Evolutionary conservation across 441 rosid genomes (phyloP), one percentile per base, ranked within the genome.

Genomic region (Erodium moschatum): DNA sequence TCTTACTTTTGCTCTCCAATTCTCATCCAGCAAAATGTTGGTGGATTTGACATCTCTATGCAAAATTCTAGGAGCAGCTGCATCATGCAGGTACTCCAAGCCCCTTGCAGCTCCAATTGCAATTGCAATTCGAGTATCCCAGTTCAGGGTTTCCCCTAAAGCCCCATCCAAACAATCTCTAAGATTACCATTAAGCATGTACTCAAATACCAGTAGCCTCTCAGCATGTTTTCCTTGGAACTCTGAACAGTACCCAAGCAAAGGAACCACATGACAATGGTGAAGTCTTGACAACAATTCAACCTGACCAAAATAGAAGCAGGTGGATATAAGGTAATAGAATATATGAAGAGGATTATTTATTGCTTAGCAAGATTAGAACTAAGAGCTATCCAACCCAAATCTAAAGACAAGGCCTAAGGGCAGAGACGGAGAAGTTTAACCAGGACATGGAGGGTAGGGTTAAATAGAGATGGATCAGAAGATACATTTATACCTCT

Each of bases 261-360:
- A 80, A 2, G 96, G 97, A 71, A 92, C 98, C 69, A 92, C 90
- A 12, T 90, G 97, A 78, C 85, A 89, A 69, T 92, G 98, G 78
- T 92, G 89, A 64, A 92, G 90, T 77, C 94, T 87, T 54, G 96
- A 79, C 68, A 92, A 76, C 66, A 92, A 72, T 77, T 90, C 90
- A 21, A 90, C 91, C 98, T 92, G 77, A 44, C 65, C 63, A 76
- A 72, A 74, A 75, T 29, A 69, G 67, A 54, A 76, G 35, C 52
- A 46, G 48, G 2, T 46, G 52, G 52, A 46, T 12, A 46, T 46
- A 46, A 46, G 15, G 52, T 5, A 46, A 13, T 46, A 42, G 48
- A 42, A 6, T 42, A 42, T 9, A 42, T 42, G 48, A 10, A 42
- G 12, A 42, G 12, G 10, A 42, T 42, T 42, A 42, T 42, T 9